Base-by-base conservation (phyloP, 2,329 filamentous ascomycete genomes). In the Xylariaceae sp. region DNA sequence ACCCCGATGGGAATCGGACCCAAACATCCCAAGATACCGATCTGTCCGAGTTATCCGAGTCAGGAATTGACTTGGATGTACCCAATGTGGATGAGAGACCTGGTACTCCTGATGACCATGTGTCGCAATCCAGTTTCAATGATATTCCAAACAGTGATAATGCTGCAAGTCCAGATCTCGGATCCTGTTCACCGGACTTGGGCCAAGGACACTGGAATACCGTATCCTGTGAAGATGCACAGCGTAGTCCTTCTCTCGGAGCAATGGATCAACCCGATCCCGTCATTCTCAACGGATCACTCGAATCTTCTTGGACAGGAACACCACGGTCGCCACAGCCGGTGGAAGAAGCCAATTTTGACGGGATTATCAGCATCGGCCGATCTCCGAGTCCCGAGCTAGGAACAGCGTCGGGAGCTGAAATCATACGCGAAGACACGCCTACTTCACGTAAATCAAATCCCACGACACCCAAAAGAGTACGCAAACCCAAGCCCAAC, bases 371-470 rank as follows among this genome's bases (percentile, higher is more conserved):
- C 18, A 19, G n/a, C 18, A 22, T 12, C 5, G 48, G 46, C 14
- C 52, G 52, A 10, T 47, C 38, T 17, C 47, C 54, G 11, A 57
- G 54, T 32, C 54, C 54, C 14, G 54, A 57, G 12, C 44, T 57
- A 22, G 54, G 54, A 3, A 52, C 49, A 39, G 50, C 53, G 19
- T 45, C 41, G 18, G n/a, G 36, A 2, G 43, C 42, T n/a, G 38
- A 47, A 36, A 22, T n/a, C 22, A 31, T 19, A 22, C 42, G 33
- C 10, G 6, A 14, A 11, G 22, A n/a, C 6, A 38, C 32, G n/a
- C 30, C 55, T 4, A 39, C 10, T 39, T 15, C 22, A 22, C 41
- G 44, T 15, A 14, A 11, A 10, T 42, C 31, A 14, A 35, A 35
- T 11, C 51, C 55, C 35, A 18, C 36, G 40, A 56, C 53, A 11